A percentile compares a stretch with the other conserved stretches of the same genome.
Evolutionary conservation across 495 filamentous ascomycete genomes (phyloP).

Genomic region (Penicillium simplicissimum): DNA sequence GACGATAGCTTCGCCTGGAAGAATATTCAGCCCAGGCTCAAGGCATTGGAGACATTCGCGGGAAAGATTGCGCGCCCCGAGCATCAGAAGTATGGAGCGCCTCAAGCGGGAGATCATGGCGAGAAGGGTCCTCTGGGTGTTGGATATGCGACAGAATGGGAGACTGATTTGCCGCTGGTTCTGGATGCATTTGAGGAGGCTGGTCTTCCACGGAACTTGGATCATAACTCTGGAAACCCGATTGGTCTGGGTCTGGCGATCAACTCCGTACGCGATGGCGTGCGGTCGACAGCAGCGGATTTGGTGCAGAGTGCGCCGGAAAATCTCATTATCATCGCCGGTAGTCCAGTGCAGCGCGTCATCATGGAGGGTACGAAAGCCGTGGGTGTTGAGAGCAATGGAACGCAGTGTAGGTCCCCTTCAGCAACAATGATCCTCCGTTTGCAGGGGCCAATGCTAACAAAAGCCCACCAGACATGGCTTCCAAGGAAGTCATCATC

Average conservation of each 20-base stretch:
- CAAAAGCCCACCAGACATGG: slow-evolving; percentile 25
- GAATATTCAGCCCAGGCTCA: slow-evolving; percentile 48
- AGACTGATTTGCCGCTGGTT: slow-evolving; percentile 47
- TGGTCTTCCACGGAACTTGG: slow-evolving; percentile 51
- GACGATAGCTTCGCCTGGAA: slow-evolving; percentile 54
- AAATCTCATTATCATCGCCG: slow-evolving; percentile 55
- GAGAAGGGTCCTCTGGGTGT: slow-evolving; percentile 46
- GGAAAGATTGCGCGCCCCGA: slow-evolving; percentile 33
- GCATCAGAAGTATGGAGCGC: slow-evolving; percentile 38
- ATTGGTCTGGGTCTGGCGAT: slow-evolving; percentile 55
- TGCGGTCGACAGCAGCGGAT: slow-evolving; percentile 54
- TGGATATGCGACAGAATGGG: slow-evolving; percentile 50
- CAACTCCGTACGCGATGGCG: slow-evolving; percentile 48
- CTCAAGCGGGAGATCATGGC: slow-evolving; percentile 47
- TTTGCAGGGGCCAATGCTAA: background rate
- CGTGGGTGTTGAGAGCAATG: slow-evolving; percentile 51
- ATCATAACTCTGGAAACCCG: slow-evolving; percentile 62
- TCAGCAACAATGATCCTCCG: background rate
- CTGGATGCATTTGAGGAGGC: slow-evolving; percentile 47
- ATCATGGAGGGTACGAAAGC: slow-evolving; percentile 53
- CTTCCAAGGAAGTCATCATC: slow-evolving; percentile 59
- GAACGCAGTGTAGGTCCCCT: slow-evolving; percentile 30
- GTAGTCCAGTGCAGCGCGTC: slow-evolving; percentile 50
- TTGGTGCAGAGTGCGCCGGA: slow-evolving; percentile 42
- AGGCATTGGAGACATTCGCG: slow-evolving; percentile 56